Evolutionary conservation across 768 basidiomycete species (phyloP).

Genomic region (Mycena maculata): DNA sequence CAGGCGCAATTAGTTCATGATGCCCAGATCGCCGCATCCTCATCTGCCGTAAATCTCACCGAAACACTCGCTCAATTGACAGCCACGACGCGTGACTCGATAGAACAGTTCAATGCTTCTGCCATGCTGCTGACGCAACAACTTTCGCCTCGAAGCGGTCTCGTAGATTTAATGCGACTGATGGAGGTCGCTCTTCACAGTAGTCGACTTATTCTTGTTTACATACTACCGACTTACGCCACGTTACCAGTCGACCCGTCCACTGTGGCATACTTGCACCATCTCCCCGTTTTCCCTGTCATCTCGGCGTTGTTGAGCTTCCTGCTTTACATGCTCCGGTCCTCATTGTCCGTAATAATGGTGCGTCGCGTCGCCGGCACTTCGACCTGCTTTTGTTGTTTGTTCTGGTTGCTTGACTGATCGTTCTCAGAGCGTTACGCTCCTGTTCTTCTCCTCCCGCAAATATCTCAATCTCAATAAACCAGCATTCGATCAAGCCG

Average conservation of each 20-base stretch:
- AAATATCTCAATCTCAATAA: constrained; percentile 37
- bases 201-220: constrained; percentile 27
- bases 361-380: too few relatives aligned
- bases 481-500: constrained; percentile 4
- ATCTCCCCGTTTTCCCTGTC: constrained; percentile 43
- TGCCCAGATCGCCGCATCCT: constrained; percentile 51
- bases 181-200: constrained; percentile 24
- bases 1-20: constrained; percentile 46
- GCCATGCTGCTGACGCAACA: constrained; percentile 47
- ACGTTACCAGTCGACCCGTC: constrained; percentile 43
- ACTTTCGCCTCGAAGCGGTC: constrained; percentile 35
- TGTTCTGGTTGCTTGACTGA: constrained; percentile 21
- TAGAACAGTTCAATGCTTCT: constrained; percentile 61
- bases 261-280: constrained; percentile 40
- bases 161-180: constrained; percentile 17
- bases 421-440: constrained; percentile 46
- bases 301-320: constrained; percentile 38
- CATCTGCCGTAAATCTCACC: constrained; percentile 50
- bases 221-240: background rate
- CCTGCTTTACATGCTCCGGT: constrained; percentile 46
- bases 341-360: constrained; percentile 53
- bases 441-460: constrained; percentile 48
- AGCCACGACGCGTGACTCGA: constrained; percentile 52
- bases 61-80: constrained; percentile 52
- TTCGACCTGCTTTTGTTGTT: too few relatives aligned